Evolutionary conservation across 2,329 filamentous ascomycete species (phyloP).

Genomic region (Hyphodiscus sp.): DNA sequence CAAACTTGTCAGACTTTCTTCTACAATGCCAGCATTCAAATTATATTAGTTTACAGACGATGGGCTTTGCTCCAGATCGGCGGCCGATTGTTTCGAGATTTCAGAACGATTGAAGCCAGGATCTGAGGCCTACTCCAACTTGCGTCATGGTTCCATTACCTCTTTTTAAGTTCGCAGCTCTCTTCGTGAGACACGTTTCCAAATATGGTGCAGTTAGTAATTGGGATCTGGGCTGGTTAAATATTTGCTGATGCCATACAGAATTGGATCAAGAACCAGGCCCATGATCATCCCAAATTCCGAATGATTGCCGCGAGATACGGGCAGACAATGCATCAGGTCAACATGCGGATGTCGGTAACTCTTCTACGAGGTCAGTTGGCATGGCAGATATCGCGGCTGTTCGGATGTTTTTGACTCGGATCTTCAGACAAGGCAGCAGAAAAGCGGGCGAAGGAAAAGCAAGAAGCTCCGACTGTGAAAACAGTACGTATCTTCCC

Average conservation of each 20-base stretch:
- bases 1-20: background rate
- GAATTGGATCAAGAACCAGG: conserved; percentile 61
- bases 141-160: conserved; percentile 55
- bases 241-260: conserved; percentile 27
- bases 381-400: too few species aligned
- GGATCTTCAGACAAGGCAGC: conserved; percentile 41
- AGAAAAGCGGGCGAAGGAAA: conserved; percentile 53
- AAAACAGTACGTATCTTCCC: conserved; percentile 38
- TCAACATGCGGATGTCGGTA: conserved; percentile 60
- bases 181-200: conserved; percentile 59
- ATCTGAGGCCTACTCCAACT: background rate
- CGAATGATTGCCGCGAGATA: conserved; percentile 54
- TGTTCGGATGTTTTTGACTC: too few species aligned
- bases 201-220: conserved; percentile 61
- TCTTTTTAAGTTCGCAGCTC: conserved; percentile 59
- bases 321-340: conserved; percentile 58
- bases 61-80: background rate
- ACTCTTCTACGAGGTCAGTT: conserved; percentile 40
- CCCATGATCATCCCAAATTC: conserved; percentile 57
- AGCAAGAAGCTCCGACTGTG: conserved; percentile 56
- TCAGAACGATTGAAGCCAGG: background rate
- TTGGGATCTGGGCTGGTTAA: background rate
- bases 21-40: background rate
- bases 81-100: background rate
- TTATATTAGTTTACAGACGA: background rate